These are phyloP conservation scores for Tylopilus sp. DNA, from an alignment of 768 basidiomycete species.

Conservation along the genomic window DNA sequence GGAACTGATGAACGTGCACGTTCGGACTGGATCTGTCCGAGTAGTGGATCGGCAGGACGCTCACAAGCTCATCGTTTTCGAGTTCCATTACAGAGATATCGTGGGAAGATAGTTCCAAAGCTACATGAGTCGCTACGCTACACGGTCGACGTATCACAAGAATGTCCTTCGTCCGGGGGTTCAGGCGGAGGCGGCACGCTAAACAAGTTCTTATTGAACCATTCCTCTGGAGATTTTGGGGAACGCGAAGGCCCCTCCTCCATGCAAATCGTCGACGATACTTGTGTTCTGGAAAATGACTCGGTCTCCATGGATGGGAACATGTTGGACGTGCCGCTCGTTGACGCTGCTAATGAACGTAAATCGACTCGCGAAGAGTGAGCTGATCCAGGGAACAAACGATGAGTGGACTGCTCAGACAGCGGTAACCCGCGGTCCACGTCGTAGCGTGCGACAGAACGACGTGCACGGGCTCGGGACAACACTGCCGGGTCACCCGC, in stretches of 20 bases:
- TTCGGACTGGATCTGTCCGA: conserved; percentile 59
- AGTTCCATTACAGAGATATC: conserved; percentile 16
- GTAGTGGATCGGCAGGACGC: conserved; percentile 68
- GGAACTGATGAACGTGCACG: conserved; percentile 80
- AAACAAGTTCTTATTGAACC: conserved; percentile 6
- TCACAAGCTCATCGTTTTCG: conserved; percentile 57
- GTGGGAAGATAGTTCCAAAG: conserved; percentile 17
- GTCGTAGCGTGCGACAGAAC: background rate
- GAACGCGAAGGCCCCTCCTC: conserved; percentile 4
- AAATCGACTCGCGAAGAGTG: conserved; percentile 8
- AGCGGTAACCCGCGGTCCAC: background rate
- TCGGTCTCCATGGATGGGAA: conserved; percentile 9
- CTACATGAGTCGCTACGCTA: background rate
- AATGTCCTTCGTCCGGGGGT: conserved; percentile 3
- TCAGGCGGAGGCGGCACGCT: conserved; percentile 1
- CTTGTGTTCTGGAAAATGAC: conserved; percentile 3
- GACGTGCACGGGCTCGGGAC: background rate
- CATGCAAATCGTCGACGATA: conserved; percentile 2
- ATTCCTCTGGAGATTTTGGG: conserved; percentile 1
- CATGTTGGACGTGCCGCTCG: conserved; percentile 12
- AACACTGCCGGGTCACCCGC: background rate
- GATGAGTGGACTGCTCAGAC: conserved; percentile 1
- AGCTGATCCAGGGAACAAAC: conserved; percentile 9
- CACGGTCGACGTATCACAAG: conserved; percentile 4
- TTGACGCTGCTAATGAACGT: conserved; percentile 11